Conservation (phyloP, 1,284 basidiomycete species). For the Moesziomyces parantarcticus region DNA sequence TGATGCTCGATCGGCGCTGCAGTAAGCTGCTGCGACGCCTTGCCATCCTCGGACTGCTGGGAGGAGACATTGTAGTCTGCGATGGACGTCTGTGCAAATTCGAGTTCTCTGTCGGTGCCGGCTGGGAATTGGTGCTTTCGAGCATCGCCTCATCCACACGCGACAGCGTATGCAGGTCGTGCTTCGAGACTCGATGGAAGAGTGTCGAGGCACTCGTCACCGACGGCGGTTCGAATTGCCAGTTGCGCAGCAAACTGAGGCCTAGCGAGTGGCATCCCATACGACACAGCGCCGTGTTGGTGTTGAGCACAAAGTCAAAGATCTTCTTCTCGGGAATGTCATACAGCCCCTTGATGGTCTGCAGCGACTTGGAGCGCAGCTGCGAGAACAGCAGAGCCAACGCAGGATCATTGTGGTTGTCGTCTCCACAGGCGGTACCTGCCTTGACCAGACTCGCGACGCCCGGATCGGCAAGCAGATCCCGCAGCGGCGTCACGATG, state of each 20-base stretch:
- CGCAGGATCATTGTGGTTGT: slow-evolving; percentile 89
- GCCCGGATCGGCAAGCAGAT: slow-evolving; percentile 27
- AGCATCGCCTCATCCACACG: slow-evolving; percentile 28
- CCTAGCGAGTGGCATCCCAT: slow-evolving; percentile 96
- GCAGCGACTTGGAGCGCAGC: slow-evolving; percentile 85
- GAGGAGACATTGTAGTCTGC: slow-evolving; percentile 35
- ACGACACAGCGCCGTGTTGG: slow-evolving; percentile 86
- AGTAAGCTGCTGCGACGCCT: slow-evolving; percentile 44
- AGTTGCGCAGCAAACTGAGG: slow-evolving; percentile 83
- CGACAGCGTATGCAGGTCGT: slow-evolving; percentile 39
- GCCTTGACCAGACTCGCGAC: slow-evolving; percentile 23
- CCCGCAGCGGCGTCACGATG: slow-evolving; percentile 71
- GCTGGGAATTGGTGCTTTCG: slow-evolving; percentile 14
- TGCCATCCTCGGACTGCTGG: slow-evolving; percentile 33
- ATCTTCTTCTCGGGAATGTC: slow-evolving; percentile 86
- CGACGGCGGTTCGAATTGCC: slow-evolving; percentile 85
- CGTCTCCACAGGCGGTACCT: slow-evolving; percentile 75
- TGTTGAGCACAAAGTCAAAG: slow-evolving; percentile 92
- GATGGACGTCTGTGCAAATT: slow-evolving; percentile 18
- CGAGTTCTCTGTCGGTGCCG: neutral
- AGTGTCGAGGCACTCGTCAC: slow-evolving; percentile 62
- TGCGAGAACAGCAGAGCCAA: slow-evolving; percentile 90
- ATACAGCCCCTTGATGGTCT: slow-evolving; percentile 88
- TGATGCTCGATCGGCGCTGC: slow-evolving; percentile 43
- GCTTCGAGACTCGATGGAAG: slow-evolving; percentile 38